These are phyloP conservation scores for Irineochytrium annulatum DNA, from an alignment of 192 early-diverging fungal genomes.

Conservation along the genomic window DNA sequence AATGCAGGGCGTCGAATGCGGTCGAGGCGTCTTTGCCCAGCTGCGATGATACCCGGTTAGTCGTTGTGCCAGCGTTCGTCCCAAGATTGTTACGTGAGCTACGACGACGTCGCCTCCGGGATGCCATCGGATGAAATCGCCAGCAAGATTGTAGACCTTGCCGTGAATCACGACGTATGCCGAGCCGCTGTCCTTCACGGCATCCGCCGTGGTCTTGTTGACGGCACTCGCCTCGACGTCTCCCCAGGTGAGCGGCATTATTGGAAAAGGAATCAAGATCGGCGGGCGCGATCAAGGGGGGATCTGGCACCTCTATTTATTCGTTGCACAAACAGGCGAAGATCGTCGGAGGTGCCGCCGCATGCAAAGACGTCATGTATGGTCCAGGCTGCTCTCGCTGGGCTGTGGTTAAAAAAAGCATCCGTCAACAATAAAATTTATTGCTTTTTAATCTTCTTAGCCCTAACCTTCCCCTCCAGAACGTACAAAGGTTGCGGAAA, in stretches of 20 bases:
- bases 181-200: slow-evolving; percentile 12
- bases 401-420: no score
- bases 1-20: slow-evolving; percentile 78
- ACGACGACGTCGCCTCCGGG: slow-evolving; percentile 74
- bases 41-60: no score
- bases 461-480: no score
- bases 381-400: no score
- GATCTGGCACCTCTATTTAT: no score
- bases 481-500: slow-evolving; percentile 30
- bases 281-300: no score
- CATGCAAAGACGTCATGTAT: no score
- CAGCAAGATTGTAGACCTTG: slow-evolving; percentile 74
- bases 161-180: slow-evolving; percentile 65
- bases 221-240: slow-evolving; percentile 34
- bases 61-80: slow-evolving; percentile 63
- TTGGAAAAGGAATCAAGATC: no score
- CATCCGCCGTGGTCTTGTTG: background rate
- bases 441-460: no score
- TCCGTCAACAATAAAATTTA: no score
- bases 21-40: slow-evolving; percentile 63
- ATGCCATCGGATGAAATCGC: slow-evolving; percentile 67
- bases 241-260: slow-evolving; percentile 43
- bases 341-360: no score
- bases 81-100: slow-evolving; percentile 63
- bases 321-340: no score